These are phyloP conservation scores for Wickerhamiella azyma DNA, from an alignment of 805 yeast species.

Conservation along the genomic window DNA sequence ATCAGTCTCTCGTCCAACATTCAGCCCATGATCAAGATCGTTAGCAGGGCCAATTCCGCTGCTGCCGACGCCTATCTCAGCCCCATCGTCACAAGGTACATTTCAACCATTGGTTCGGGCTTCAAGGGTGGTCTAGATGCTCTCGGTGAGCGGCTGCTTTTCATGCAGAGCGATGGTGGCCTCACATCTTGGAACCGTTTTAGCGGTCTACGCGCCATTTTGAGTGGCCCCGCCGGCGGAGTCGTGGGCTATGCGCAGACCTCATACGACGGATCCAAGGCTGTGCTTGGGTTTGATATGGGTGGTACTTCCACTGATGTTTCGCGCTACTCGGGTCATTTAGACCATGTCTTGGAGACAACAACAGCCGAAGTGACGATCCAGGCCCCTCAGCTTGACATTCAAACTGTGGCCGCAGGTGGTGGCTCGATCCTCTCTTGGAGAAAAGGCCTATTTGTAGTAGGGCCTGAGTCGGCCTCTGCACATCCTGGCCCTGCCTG, in stretches of 20 bases:
- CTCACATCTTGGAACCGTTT: conserved; percentile 70
- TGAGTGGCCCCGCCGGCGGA: conserved; percentile 97
- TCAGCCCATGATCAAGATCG: conserved; percentile 67
- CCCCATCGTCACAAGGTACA: conserved; percentile 58
- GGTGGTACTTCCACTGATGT: conserved; percentile 89
- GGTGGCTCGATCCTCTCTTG: conserved; percentile 61
- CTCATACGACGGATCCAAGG: conserved; percentile 36
- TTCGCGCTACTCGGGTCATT: conserved; percentile 52
- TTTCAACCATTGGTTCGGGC: conserved; percentile 48
- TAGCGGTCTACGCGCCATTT: conserved; percentile 75
- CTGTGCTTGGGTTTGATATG: conserved; percentile 76
- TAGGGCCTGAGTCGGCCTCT: conserved; percentile 79
- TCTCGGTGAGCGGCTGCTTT: conserved; percentile 28
- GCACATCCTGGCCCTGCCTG: conserved; percentile 88
- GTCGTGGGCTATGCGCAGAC: conserved; percentile 87
- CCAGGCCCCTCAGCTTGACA: conserved; percentile 73
- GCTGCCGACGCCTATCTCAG: conserved; percentile 74
- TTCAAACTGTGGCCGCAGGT: conserved; percentile 75
- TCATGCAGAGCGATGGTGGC: conserved; percentile 97
- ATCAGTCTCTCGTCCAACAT: conserved; percentile 55
- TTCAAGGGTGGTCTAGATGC: conserved; percentile 38
- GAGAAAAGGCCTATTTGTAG: conserved; percentile 60
- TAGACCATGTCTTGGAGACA: conserved; percentile 72
- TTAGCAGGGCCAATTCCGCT: conserved; percentile 64
- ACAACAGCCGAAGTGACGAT: conserved; percentile 72